These are phyloP conservation scores for Roridomyces roridus DNA, from an alignment of 768 basidiomycete genomes.

Conservation along the genomic window DNA sequence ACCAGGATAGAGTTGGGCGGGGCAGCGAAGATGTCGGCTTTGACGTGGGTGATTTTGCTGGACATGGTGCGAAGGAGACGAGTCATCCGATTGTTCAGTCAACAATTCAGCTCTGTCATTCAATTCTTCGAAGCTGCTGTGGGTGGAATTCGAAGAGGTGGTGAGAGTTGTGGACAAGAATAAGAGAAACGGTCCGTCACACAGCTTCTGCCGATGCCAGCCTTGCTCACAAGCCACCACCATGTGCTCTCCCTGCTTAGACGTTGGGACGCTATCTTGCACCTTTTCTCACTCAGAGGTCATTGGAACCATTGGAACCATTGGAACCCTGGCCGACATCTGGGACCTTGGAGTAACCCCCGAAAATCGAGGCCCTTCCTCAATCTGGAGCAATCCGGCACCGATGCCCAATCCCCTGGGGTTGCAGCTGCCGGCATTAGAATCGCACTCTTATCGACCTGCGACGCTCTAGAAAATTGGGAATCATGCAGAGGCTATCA, in stretches of 20 bases:
- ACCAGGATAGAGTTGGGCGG: slow-evolving; percentile 43
- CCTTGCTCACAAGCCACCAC: background rate
- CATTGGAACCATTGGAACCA: no score
- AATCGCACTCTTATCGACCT: slow-evolving; percentile 10
- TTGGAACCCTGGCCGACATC: no score
- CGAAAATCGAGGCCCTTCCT: no score
- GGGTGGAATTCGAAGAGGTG: no score
- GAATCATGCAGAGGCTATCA: background rate
- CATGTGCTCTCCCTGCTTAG: background rate
- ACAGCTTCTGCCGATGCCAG: slow-evolving; percentile 8
- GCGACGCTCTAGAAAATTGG: background rate
- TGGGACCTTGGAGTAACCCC: no score
- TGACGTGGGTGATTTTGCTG: slow-evolving; percentile 35
- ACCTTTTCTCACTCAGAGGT: no score
- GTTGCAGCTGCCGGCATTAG: slow-evolving; percentile 10
- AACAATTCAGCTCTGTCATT: no score
- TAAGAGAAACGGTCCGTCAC: slow-evolving; percentile 6
- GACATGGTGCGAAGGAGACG: no score
- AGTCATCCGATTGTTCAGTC: no score
- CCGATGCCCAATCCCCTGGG: background rate
- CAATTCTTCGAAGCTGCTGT: no score
- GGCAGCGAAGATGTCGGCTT: slow-evolving; percentile 44
- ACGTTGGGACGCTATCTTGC: no score
- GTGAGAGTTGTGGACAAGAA: slow-evolving; percentile 3
- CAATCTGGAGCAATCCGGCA: no score